A percentile compares a stretch with the other conserved stretches of the same genome.
These are phyloP conservation scores for Leccinum subtestaceum DNA, from an alignment of 768 basidiomycete genomes.

Conservation along the genomic window DNA sequence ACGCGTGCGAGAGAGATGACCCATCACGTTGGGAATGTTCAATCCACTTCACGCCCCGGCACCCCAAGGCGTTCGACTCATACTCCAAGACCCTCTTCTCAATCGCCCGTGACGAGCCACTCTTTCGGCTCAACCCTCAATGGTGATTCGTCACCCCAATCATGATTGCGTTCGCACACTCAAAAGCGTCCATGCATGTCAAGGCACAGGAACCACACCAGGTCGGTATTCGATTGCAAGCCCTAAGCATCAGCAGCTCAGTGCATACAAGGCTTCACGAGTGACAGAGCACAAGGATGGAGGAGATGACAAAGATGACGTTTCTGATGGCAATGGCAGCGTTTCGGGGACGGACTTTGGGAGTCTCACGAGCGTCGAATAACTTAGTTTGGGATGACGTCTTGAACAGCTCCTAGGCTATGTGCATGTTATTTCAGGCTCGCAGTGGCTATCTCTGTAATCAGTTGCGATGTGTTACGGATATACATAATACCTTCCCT, in stretches of 20 bases:
- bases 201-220: constrained; percentile 31
- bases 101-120: constrained; percentile 31
- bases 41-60: constrained; percentile 25
- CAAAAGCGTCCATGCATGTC: constrained; percentile 30
- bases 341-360: constrained; percentile 42
- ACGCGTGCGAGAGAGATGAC: constrained; percentile 20
- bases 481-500: constrained; percentile 1
- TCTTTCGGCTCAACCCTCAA: constrained; percentile 42
- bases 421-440: constrained; percentile 2
- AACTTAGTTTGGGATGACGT: constrained; percentile 9
- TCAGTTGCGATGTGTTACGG: background rate
- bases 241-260: constrained; percentile 19
- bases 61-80: constrained; percentile 27
- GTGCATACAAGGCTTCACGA: constrained; percentile 18
- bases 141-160: constrained; percentile 45
- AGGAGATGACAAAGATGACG: constrained; percentile 28
- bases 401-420: constrained; percentile 1
- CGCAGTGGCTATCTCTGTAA: background rate
- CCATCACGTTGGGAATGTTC: constrained; percentile 14
- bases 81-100: constrained; percentile 29
- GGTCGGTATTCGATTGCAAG: constrained; percentile 22
- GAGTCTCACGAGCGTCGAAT: constrained; percentile 54
- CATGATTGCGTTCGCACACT: constrained; percentile 38
- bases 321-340: constrained; percentile 39
- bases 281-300: constrained; percentile 13